phyloP scores from a whole-genome alignment of 441 rosid species.

The Iberis amara region DNA sequence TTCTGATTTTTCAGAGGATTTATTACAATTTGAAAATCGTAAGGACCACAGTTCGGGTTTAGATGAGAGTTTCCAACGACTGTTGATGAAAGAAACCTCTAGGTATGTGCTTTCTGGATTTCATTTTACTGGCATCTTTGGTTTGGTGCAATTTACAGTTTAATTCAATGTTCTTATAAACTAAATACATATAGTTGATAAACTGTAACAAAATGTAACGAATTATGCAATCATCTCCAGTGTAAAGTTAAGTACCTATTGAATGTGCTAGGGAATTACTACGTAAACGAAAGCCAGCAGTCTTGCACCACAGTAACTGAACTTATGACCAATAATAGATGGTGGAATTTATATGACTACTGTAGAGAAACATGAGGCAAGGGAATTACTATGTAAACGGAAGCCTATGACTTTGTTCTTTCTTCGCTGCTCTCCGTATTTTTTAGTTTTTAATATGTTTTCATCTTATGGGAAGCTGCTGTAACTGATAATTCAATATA shows the following conservation, averaged over 20 bases:
- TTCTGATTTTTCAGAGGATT: conserved; percentile 52
- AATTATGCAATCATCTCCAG: not conserved
- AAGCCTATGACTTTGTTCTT: conserved; percentile 1
- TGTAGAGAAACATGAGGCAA: conserved; percentile 46
- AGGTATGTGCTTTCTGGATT: conserved; percentile 45
- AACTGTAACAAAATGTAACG: conserved; percentile 2
- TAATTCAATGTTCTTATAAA: not conserved
- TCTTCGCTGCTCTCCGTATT: conserved; percentile 14
- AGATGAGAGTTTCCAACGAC: conserved; percentile 58
- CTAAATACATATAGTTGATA: not conserved
- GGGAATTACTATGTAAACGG: no score
- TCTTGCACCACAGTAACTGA: conserved; percentile 43
- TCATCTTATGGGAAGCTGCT: conserved; percentile 7
- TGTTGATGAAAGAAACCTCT: conserved; percentile 47
- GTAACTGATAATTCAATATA: conserved; percentile 6
- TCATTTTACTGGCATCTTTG: conserved; percentile 16
- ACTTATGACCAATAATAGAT: conserved; percentile 46
- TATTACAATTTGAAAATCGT: conserved; percentile 57
- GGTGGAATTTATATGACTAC: conserved; percentile 93
- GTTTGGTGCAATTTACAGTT: conserved; percentile 9
- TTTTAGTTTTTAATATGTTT: not conserved
- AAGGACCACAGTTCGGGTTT: conserved; percentile 53
- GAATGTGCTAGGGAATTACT: no score
- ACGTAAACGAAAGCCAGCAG: conserved; percentile 29
- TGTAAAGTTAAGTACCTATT: no score